Base-by-base conservation (phyloP, 1,139 yeast genomes). In the Candida sp. region DNA sequence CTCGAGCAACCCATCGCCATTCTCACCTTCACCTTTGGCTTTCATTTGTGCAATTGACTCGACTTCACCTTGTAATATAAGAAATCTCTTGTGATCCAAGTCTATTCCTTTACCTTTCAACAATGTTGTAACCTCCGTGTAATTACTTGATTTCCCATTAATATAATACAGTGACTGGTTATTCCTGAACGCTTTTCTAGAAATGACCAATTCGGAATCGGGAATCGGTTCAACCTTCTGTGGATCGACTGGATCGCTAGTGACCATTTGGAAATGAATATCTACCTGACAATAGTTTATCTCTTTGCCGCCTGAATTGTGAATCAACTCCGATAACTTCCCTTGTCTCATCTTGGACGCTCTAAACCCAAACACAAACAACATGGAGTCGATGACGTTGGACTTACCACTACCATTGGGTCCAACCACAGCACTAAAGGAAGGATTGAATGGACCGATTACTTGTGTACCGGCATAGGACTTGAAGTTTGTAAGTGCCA, bases 41-140 rank as follows among this genome's bases (percentile, higher is more conserved):
- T 93, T 93, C 99, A 96, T 96, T 67, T 94, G 98, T 0, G 99
- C 98, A 64, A 96, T 96, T 52, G 94, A 88, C 70, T 96, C 99
- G 38, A 96, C 99, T 67, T 96, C 99, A 62, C 99, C 99, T 70
- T 96, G 99, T 43, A 96, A 75, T 63, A 96, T 96, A 59, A 96
- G 78, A 62, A 96, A 96, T 59, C 99, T 78, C 64, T 96, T 94
- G 67, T 96, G 99, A 62, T 93, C 97, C 56, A 96, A 77, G 69
- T 96, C 99, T 52, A 96, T 89, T 1, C 99, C 99, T 61, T 91
- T 85, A n/a, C 81, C 85, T 54, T 85, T 84, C 50, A 96, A 76
- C 39, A 90, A 72, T 1, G 74, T 74, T 0, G 98, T 90, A 0
- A 96, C 98, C 59, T 88, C 91, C 0, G 90, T 83, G 62, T 90